Conservation (phyloP, 2,329 filamentous ascomycete genomes). For the Cordyceps pruinosa region DNA sequence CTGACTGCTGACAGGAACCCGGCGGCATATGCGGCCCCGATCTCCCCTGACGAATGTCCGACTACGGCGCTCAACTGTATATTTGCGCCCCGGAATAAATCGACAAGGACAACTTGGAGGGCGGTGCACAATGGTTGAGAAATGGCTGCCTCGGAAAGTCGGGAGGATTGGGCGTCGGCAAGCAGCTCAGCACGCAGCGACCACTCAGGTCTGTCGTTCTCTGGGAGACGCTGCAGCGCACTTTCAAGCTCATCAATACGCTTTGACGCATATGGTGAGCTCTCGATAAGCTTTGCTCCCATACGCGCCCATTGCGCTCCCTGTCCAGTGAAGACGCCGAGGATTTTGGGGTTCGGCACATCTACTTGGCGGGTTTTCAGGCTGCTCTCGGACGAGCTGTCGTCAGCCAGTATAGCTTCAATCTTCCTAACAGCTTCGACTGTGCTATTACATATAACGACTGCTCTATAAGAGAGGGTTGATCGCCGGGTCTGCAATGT, state of each 20-base stretch:
- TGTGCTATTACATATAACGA: too few species aligned
- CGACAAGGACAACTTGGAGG: slow-evolving; percentile 22
- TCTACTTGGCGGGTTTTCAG: too few species aligned
- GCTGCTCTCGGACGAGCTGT: background rate
- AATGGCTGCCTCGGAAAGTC: slow-evolving; percentile 18
- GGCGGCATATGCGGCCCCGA: slow-evolving; percentile 40
- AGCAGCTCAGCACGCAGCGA: background rate
- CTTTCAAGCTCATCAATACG: background rate
- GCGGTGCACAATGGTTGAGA: slow-evolving; percentile 26
- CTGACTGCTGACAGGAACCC: slow-evolving; percentile 26
- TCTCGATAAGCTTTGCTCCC: background rate
- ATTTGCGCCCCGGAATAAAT: slow-evolving; percentile 21
- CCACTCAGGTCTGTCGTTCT: background rate
- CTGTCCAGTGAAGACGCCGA: background rate
- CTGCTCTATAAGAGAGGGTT: too few species aligned
- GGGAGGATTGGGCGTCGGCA: background rate
- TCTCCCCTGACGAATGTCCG: slow-evolving; percentile 41
- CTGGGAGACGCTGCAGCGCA: slow-evolving; percentile 24
- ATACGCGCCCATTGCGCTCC: background rate
- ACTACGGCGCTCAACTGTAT: slow-evolving; percentile 31
- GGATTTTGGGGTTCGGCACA: background rate
- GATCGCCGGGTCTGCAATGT: too few species aligned
- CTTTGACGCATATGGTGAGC: background rate
- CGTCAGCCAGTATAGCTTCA: too few species aligned
- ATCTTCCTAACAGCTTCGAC: too few species aligned